Percentiles rank a stretch among this genome's conserved stretches.
phyloP scores from a whole-genome alignment of 305 asterid species.

The Fraxinus sp. region DNA sequence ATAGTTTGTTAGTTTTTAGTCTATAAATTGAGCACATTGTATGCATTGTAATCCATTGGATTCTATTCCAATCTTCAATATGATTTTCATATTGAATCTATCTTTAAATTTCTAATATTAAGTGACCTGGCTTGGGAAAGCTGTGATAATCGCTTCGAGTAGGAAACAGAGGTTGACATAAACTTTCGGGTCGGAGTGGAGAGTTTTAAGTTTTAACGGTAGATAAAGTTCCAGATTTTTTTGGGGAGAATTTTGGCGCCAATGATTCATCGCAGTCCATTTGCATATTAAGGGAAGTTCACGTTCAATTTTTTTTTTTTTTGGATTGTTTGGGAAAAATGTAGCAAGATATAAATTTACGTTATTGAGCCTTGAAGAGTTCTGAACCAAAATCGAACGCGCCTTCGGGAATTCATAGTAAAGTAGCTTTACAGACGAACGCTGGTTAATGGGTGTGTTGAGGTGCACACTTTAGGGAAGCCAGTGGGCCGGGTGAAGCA shows the following conservation, averaged over 20 bases:
- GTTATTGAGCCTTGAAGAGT: background rate
- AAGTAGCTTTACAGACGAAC: background rate
- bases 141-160: slow-evolving; percentile 41
- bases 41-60: no score
- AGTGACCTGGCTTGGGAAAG: slow-evolving; percentile 46
- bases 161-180: slow-evolving; percentile 29
- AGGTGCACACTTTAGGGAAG: background rate
- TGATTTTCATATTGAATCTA: no score
- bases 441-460: background rate
- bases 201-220: background rate
- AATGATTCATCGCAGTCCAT: background rate
- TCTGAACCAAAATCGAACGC: no score
- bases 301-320: background rate
- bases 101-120: background rate
- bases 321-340: background rate
- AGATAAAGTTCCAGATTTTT: background rate
- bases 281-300: background rate
- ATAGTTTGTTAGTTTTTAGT: no score
- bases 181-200: slow-evolving; percentile 20
- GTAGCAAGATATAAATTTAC: background rate
- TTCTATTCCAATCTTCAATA: no score
- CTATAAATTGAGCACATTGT: no score
- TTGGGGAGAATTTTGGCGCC: background rate
- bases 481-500: background rate
- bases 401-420: no score